Evolutionary conservation across 768 basidiomycete species (phyloP).

Genomic region (Suillus fuscotomentosus): DNA sequence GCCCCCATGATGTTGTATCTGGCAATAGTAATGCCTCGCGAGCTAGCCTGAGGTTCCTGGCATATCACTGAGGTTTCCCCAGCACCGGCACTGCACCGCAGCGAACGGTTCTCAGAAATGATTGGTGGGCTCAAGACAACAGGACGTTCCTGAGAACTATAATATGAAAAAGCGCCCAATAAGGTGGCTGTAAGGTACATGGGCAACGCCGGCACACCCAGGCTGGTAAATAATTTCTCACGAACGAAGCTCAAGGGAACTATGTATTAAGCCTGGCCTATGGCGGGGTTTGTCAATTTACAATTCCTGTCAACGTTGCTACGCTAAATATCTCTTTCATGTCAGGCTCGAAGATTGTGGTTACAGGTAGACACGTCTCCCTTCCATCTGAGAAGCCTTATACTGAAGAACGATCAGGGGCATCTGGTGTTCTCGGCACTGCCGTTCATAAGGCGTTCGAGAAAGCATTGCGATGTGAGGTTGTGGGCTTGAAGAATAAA

Average conservation of each 20-base stretch:
- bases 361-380: slow-evolving; percentile 47
- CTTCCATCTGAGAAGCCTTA: not conserved
- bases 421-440: slow-evolving; percentile 87
- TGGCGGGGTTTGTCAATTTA: not conserved
- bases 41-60: not conserved
- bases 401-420: slow-evolving; percentile 49
- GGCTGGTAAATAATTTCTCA: not conserved
- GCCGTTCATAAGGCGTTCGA: slow-evolving; percentile 73
- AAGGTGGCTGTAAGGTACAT: not conserved
- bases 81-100: too few species aligned
- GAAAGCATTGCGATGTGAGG: slow-evolving; percentile 34
- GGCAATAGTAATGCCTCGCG: too few species aligned
- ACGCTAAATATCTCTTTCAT: not conserved
- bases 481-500: slow-evolving; percentile 73
- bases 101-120: not conserved
- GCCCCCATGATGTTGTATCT: not conserved
- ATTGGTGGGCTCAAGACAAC: not conserved
- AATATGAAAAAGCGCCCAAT: not conserved
- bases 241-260: not conserved
- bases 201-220: not conserved
- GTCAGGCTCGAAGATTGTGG: slow-evolving; percentile 41
- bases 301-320: not conserved
- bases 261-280: too few species aligned
- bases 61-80: not conserved
- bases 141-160: not conserved